These are phyloP conservation scores for Botryotinia narcissicola DNA, from an alignment of 2,329 filamentous ascomycete species.

Conservation along the genomic window DNA sequence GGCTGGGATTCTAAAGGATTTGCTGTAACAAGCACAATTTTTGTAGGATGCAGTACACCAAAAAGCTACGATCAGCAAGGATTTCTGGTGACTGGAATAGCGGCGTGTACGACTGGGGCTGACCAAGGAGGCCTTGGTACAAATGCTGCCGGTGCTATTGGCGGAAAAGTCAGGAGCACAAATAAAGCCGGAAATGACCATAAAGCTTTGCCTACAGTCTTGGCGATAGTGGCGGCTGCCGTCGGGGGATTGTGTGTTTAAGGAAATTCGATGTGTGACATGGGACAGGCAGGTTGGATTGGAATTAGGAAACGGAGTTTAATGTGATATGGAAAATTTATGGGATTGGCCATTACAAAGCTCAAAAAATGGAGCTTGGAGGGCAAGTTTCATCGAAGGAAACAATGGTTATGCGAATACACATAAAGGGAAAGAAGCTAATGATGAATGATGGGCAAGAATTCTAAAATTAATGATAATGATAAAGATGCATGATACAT, in stretches of 20 bases:
- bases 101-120: constrained; percentile 14
- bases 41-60: constrained; percentile 39
- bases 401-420: background rate
- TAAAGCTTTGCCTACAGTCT: constrained; percentile 15
- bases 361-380: background rate
- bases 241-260: constrained; percentile 4
- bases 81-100: constrained; percentile 41
- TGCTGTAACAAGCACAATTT: constrained; percentile 45
- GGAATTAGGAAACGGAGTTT: background rate
- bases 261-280: background rate
- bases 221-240: background rate
- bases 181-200: constrained; percentile 27
- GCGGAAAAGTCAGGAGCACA: constrained; percentile 28
- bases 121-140: constrained; percentile 23
- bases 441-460: constrained; percentile 1
- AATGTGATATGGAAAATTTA: background rate
- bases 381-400: background rate
- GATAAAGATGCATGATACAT: background rate
- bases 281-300: background rate
- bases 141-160: constrained; percentile 24
- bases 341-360: background rate
- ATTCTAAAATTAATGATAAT: background rate
- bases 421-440: background rate
- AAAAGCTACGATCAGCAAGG: constrained; percentile 48
- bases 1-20: constrained; percentile 50